Base-by-base conservation (phyloP, 2,329 filamentous ascomycete species). In the Pezicula radicicola region DNA sequence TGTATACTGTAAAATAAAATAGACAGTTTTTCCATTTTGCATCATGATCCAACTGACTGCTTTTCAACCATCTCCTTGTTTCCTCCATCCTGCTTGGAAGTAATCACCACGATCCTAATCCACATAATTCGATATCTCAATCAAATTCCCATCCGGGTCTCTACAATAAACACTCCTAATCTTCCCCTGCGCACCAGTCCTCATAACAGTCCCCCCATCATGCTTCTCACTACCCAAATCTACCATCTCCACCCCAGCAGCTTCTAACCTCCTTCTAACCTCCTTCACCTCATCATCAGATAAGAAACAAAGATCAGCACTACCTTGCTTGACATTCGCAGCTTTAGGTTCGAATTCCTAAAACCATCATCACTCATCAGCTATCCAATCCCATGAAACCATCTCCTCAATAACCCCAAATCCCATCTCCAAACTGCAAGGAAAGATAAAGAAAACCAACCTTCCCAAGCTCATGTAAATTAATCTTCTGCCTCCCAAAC, bases 401-500 rank as follows among this genome's bases (percentile, higher is more conserved):
- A 18, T 27, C n/a, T 3, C 16, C 33, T 12, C 5, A 15, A 39
- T 8, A 48, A 15, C 40, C 15, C n/a, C 16, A 41, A n/a, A 27
- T 18, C 9, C 30, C 21, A 27, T 50, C 21, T 37, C 8, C 18
- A 33, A 36, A 54, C 18, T 12, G 3, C 13, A 13, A 30, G 25
- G 18, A 10, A 15, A 18, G 13, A 9, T 13, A 28, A 16, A 33
- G 44, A 28, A 40, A 36, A 44, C 16, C 13, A 50, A 64, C 63
- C 13, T 72, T 74, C 6, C 80, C 81, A 10, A 70, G 68, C 56
- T 80, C 71, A 60, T 85, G 82, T 2, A 86, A 72, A 54, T 85
- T 85, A 52, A 85, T 79, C 65, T 85, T 85, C 55, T 83, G 79
- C 1, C 57, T 61, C 33, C 81, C 83, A 57, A 85, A 85, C 4